Evolutionary conservation across 192 early-diverging fungal genomes (phyloP).

Genomic region (Martensiomyces pterosporus): DNA sequence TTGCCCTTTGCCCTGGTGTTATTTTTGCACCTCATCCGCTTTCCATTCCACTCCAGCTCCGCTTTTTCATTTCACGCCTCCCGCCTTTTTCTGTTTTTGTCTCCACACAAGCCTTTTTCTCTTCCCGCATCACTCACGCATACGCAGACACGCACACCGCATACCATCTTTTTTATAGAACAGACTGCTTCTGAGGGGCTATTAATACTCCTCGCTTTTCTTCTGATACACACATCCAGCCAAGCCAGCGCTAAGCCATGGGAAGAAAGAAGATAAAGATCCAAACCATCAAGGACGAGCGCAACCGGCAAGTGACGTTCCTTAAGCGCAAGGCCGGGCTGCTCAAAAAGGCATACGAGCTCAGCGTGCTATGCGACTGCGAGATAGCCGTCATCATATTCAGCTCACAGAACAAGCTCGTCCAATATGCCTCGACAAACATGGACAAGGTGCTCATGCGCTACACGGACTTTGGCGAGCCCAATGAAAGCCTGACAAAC

Average conservation of each 20-base stretch:
- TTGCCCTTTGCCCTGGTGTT: too few relatives aligned
- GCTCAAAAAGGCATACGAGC: constrained; percentile 96
- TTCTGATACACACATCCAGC: neutral
- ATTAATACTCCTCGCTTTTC: neutral
- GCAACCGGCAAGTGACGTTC: constrained; percentile 93
- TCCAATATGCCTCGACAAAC: constrained; percentile 89
- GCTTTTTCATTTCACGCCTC: too few relatives aligned
- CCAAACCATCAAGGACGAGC: constrained; percentile 81
- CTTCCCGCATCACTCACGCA: neutral
- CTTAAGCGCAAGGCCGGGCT: constrained; percentile 90
- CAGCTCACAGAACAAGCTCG: constrained; percentile 87
- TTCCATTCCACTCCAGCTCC: too few relatives aligned
- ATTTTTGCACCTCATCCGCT: too few relatives aligned
- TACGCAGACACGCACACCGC: neutral
- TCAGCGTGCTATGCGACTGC: constrained; percentile 91
- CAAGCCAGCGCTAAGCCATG: constrained; percentile 64
- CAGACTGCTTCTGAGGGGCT: too few relatives aligned
- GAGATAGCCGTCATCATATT: constrained; percentile 95
- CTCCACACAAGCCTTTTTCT: neutral
- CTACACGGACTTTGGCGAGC: constrained; percentile 68
- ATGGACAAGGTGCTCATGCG: constrained; percentile 90
- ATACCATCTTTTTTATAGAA: too few relatives aligned
- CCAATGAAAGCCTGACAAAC: constrained; percentile 59
- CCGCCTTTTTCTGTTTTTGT: neutral
- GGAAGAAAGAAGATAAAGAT: constrained; percentile 96